phyloP scores from a whole-genome alignment of 306 rosid genomes.

The Albizia julibrissin region DNA sequence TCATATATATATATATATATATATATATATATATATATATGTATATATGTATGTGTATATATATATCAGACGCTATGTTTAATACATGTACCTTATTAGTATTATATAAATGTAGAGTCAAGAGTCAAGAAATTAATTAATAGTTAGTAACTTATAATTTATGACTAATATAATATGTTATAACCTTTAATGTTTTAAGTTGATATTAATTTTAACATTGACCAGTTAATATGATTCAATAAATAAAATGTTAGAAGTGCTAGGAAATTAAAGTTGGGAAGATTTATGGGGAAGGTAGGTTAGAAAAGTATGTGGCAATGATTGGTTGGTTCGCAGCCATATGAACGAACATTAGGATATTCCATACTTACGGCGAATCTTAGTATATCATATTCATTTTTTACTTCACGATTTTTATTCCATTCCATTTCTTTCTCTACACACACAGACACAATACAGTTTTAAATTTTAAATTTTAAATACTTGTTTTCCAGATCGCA shows the following conservation, averaged over 20 bases:
- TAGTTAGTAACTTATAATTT: no score
- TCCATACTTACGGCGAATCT: slow-evolving; percentile 40
- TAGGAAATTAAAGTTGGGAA: no score
- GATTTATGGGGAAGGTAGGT: background rate
- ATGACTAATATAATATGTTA: no score
- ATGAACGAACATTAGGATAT: slow-evolving; percentile 46
- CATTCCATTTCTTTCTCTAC: background rate
- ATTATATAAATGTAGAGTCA: no score
- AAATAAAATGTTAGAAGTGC: no score
- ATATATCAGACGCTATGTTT: no score
- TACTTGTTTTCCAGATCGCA: background rate
- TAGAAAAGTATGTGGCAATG: slow-evolving; percentile 9
- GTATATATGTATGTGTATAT: no score
- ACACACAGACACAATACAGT: background rate
- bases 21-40: no score
- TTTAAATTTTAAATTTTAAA: background rate
- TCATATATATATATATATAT: no score
- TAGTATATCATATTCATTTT: background rate
- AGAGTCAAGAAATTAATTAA: background rate
- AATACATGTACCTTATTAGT: background rate
- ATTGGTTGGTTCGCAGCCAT: slow-evolving; percentile 35
- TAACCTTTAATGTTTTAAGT: background rate
- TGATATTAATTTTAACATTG: background rate
- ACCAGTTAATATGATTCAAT: no score
- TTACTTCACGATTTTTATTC: background rate